Evolutionary conservation across 2,329 filamentous ascomycete genomes (phyloP).

Genomic region (Colletotrichum spaethianum): DNA sequence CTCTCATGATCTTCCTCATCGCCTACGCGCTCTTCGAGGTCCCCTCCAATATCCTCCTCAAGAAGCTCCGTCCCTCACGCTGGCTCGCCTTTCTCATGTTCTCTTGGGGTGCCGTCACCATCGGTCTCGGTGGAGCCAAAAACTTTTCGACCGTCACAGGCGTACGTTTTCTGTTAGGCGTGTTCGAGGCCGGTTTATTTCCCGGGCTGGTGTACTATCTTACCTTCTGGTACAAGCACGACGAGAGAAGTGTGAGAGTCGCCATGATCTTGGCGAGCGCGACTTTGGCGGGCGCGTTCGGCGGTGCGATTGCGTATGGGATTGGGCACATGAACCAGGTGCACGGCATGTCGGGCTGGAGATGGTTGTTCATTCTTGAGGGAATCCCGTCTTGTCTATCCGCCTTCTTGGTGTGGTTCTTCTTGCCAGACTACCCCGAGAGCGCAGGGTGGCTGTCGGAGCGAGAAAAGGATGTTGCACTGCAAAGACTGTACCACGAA

Average conservation of each 20-base stretch:
- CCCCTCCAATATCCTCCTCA: constrained; percentile 56
- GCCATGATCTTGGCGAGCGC: constrained; percentile 57
- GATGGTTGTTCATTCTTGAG: constrained; percentile 60
- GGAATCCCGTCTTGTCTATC: constrained; percentile 55
- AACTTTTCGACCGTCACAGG: constrained; percentile 54
- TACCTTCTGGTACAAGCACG: constrained; percentile 61
- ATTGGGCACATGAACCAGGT: constrained; percentile 48
- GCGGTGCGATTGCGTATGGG: constrained; percentile 51
- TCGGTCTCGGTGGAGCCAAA: constrained; percentile 55
- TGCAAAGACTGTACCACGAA: constrained; percentile 59
- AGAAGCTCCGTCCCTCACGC: constrained; percentile 51
- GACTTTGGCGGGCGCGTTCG: constrained; percentile 53
- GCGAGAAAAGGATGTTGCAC: constrained; percentile 64
- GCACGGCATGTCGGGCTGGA: constrained; percentile 47
- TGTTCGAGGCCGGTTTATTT: constrained; percentile 59
- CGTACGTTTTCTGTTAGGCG: constrained; percentile 58
- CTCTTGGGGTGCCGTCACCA: constrained; percentile 55
- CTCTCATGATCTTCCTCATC: constrained; percentile 72
- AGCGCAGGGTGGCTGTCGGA: constrained; percentile 54
- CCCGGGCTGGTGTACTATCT: constrained; percentile 59
- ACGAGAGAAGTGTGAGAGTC: constrained; percentile 58
- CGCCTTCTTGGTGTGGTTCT: constrained; percentile 43
- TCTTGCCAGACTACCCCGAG: constrained; percentile 62
- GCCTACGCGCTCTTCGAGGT: constrained; percentile 58
- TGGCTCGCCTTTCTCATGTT: constrained; percentile 56